Conservation (phyloP, 805 yeast species). For the Suhomyces pyralidae region DNA sequence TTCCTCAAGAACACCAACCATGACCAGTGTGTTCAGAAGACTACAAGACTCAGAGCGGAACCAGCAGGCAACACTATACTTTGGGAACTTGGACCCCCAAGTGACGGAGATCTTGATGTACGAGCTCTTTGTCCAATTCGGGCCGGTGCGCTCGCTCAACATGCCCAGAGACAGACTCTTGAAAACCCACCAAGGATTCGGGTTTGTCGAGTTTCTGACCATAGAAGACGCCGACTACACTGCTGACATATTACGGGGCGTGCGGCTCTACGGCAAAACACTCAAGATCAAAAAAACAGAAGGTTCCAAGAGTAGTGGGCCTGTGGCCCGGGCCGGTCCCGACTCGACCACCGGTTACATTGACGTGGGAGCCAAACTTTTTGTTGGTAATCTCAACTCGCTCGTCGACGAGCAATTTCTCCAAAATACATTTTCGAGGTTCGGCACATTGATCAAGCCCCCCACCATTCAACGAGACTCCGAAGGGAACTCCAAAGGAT, state of each 20-base stretch:
- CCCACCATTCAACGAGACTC: slow-evolving; percentile 51
- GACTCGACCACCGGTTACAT: slow-evolving; percentile 12
- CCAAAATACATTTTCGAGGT: slow-evolving; percentile 55
- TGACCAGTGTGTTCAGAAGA: slow-evolving; percentile 32
- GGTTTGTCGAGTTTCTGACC: slow-evolving; percentile 70
- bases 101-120: slow-evolving; percentile 70
- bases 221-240: slow-evolving; percentile 70
- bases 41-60: slow-evolving; percentile 48
- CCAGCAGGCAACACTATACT: slow-evolving; percentile 63
- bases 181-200: slow-evolving; percentile 78
- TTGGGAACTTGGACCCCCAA: slow-evolving; percentile 78
- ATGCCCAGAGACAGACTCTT: slow-evolving; percentile 78
- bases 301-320: slow-evolving; percentile 5
- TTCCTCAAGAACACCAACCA: slow-evolving; percentile 5
- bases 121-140: slow-evolving; percentile 82
- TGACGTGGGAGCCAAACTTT: slow-evolving; percentile 53
- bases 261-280: slow-evolving; percentile 57
- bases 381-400: slow-evolving; percentile 61
- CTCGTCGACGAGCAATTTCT: slow-evolving; percentile 61
- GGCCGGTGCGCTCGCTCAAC: slow-evolving; percentile 67
- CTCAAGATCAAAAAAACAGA: slow-evolving; percentile 57
- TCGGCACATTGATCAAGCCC: slow-evolving; percentile 58
- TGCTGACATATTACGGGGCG: slow-evolving; percentile 54
- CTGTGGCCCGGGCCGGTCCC: neutral
- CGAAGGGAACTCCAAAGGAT: slow-evolving; percentile 53